These are phyloP conservation scores for Elaeagnus macrophylla DNA, from an alignment of 306 rosid species.

Conservation along the genomic window DNA sequence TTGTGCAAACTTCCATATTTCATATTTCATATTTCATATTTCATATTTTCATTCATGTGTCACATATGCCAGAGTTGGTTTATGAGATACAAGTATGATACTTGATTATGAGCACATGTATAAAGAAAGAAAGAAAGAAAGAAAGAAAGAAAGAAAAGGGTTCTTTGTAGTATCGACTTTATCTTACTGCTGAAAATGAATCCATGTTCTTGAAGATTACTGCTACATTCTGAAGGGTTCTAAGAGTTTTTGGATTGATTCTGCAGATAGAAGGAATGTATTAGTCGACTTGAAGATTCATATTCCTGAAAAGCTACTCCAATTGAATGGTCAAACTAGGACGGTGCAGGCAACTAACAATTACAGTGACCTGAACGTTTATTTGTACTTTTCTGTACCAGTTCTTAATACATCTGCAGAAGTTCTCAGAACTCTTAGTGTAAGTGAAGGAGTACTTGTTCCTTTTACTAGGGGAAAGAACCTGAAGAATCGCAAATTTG, in stretches of 20 bases:
- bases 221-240: neutral
- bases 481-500: conserved; percentile 56
- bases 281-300: conserved; percentile 50
- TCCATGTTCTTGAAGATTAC: neutral
- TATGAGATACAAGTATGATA: no score
- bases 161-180: no score
- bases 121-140: no score
- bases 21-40: neutral
- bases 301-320: conserved; percentile 59
- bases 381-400: conserved; percentile 66
- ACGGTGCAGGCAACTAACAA: conserved; percentile 72
- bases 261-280: conserved; percentile 68
- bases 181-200: neutral
- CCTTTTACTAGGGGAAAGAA: conserved; percentile 30
- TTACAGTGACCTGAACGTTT: conserved; percentile 41
- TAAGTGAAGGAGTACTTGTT: conserved; percentile 52
- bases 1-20: neutral
- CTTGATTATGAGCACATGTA: no score
- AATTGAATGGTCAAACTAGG: conserved; percentile 59
- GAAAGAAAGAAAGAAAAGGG: no score
- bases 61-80: no score
- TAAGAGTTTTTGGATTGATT: conserved; percentile 14
- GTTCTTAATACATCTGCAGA: conserved; percentile 69
- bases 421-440: conserved; percentile 42
- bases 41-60: neutral